A percentile compares a stretch with the other conserved stretches of the same genome.
phyloP scores from a whole-genome alignment of 2,329 filamentous ascomycete species.

The Stachybotrys chlorohalonatus region DNA sequence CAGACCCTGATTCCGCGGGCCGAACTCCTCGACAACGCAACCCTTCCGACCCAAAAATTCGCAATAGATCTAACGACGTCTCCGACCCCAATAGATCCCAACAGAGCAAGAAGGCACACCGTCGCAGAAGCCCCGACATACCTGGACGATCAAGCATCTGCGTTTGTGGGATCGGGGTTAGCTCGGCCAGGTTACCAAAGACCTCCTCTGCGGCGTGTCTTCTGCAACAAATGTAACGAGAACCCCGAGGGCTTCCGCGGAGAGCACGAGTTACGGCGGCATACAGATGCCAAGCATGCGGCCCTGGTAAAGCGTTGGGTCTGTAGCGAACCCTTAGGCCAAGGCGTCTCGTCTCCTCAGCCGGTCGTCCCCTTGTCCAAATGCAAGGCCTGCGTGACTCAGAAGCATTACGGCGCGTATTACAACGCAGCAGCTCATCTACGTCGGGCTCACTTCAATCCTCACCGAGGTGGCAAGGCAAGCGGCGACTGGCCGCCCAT shows the following conservation, averaged over 20 bases:
- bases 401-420: slow-evolving; percentile 50
- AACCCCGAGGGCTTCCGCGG: slow-evolving; percentile 83
- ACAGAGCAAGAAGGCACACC: slow-evolving; percentile 29
- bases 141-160: slow-evolving; percentile 15
- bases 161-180: slow-evolving; percentile 34
- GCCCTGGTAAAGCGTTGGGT: slow-evolving; percentile 47
- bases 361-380: slow-evolving; percentile 43
- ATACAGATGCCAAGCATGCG: slow-evolving; percentile 51
- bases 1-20: background rate
- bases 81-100: slow-evolving; percentile 5
- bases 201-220: slow-evolving; percentile 59
- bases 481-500: slow-evolving; percentile 52
- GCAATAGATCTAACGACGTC: background rate
- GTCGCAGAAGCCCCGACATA: slow-evolving; percentile 37
- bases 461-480: slow-evolving; percentile 44
- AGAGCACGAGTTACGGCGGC: slow-evolving; percentile 73
- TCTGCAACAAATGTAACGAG: slow-evolving; percentile 70
- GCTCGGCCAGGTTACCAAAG: slow-evolving; percentile 37
- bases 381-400: slow-evolving; percentile 47
- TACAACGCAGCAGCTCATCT: slow-evolving; percentile 52
- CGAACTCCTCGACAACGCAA: slow-evolving; percentile 5
- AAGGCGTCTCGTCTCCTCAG: slow-evolving; percentile 26
- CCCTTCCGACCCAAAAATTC: background rate
- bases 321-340: slow-evolving; percentile 40
- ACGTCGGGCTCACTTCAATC: slow-evolving; percentile 47